Base-by-base conservation (phyloP, 495 filamentous ascomycete species). In the Neurospora sp. region DNA sequence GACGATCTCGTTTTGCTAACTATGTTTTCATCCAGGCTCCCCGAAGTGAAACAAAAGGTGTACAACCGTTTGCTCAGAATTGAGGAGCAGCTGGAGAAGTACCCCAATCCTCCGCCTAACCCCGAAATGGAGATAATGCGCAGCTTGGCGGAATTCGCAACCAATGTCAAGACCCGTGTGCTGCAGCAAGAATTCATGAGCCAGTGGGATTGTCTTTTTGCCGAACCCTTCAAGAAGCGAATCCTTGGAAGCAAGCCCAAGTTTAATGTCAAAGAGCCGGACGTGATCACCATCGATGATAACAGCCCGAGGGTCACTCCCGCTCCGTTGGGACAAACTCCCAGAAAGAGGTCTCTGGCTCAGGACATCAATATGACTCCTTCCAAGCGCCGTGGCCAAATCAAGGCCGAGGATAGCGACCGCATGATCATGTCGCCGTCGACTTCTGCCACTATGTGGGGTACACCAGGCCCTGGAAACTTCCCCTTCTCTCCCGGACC, bases 21-120 rank as follows among this genome's bases (percentile, higher is more conserved):
- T 74, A 44, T 73, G 42, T 40, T 40, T 27, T 69, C 22, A 9
- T 20, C 20, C 71, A 90, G 87, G 22, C 78, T 93, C 1, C 91
- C 91, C 0, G 78, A 82, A 0, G 89, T 93, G 31, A 87, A 87
- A 41, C 71, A 83, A 0, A 85, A 90, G 69, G 88, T 94, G 2
- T 74, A 87, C 5, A 77, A 80, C 5, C 87, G 86, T 3, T 83
- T 87, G 0, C 71, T 75, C 0, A 75, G 79, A 0, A 86, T 92
- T 16, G 79, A 88, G 1, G 48, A 72, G 0, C 82, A 89, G 69
- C 79, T 93, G 0, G 73, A 75, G 0, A 78, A 75, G 0, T 79
- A 91, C 0, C 90, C 91, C 0, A 86, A 89, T 31, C 87, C 90
- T 0, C 88, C 89, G 0, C 22, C 69, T 0, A 85, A 86, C 31